Evolutionary conservation across 2,329 filamentous ascomycete species (phyloP), one percentile per base, ranked within the genome.

Genomic region (Truncatella angustata): DNA sequence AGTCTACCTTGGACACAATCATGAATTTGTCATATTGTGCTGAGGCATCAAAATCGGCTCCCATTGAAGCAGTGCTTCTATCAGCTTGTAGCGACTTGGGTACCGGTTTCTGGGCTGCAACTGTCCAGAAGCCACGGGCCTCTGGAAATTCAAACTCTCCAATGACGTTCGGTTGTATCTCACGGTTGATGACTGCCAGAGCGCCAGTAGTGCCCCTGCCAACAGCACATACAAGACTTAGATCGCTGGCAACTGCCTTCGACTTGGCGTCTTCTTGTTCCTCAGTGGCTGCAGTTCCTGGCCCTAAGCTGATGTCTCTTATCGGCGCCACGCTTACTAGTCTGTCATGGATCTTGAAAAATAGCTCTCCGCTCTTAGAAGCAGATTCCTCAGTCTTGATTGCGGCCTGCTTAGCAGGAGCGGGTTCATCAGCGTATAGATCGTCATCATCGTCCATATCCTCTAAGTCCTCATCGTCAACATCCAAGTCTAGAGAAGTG

Each of bases 301-400:
- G 81, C 20, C 91, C 90, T 39, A 91, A 73, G 3, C 88, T 82
- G 49, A 94, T 75, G 53, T 90, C 86, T 58, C 83, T 84, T 59
- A 96, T 87, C 1, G 92, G 91, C 0, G 87, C 91, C 56, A 95
- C 79, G 65, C 87, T 95, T 30, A 86, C 73, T 6, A 97, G 74
- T 7, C 76, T 78, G 68, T 97, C 93, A 63, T 94, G 86, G 39
- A 92, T 70, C 43, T 85, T 81, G 67, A 97, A 95, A 3, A 73
- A 76, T 59, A 93, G 83, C 47, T 88, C 84, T 4, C 85, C 84
- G 10, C 79, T 73, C 59, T 82, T 82, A 18, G 70, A 65, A 45
- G 66, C 75, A 16, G 70, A 61, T 18, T 70, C 66, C 2, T 71
- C 70, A 6, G 71, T 68, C 0, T 67, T 62, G 34, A 66, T 65